Percentiles rank a stretch among this genome's conserved stretches.
These are phyloP conservation scores for Dipteronia sinensis DNA, from an alignment of 345 rosid species.

Conservation along the genomic window DNA sequence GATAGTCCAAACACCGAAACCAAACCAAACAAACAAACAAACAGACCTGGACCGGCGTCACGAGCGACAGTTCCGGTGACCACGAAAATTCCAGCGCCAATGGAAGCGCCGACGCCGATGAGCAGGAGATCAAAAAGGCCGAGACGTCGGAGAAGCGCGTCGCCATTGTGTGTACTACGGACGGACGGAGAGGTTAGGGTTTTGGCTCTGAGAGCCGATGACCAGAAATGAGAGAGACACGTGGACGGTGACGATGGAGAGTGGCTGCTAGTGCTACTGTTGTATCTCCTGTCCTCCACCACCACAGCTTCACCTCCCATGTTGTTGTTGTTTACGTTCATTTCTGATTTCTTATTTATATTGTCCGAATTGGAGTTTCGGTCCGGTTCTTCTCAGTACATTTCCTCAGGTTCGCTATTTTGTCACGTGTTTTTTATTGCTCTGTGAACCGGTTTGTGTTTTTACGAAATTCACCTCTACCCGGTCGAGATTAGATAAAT, in stretches of 20 bases:
- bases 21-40: background rate
- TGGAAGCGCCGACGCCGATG: conserved; percentile 88
- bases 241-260: conserved; percentile 42
- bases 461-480: too few relatives aligned
- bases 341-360: background rate
- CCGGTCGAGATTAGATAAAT: too few relatives aligned
- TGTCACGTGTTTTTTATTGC: too few relatives aligned
- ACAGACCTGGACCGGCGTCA: conserved; percentile 91
- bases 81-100: conserved; percentile 96
- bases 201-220: conserved; percentile 75
- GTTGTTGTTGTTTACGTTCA: too few relatives aligned
- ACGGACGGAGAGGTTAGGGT: conserved; percentile 38
- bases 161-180: conserved; percentile 33
- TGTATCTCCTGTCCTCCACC: background rate
- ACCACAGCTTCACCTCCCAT: conserved; percentile 9
- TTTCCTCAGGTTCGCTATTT: too few relatives aligned
- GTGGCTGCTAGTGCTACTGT: background rate
- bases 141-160: conserved; percentile 79
- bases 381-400: background rate
- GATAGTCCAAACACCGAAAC: background rate
- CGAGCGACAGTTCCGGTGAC: conserved; percentile 96
- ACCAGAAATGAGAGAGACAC: conserved; percentile 58
- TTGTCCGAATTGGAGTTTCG: background rate
- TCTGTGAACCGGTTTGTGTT: too few relatives aligned
- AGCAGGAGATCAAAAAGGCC: conserved; percentile 80